These are phyloP conservation scores for Microdochium nivale DNA, from an alignment of 2,329 filamentous ascomycete species.

Conservation along the genomic window DNA sequence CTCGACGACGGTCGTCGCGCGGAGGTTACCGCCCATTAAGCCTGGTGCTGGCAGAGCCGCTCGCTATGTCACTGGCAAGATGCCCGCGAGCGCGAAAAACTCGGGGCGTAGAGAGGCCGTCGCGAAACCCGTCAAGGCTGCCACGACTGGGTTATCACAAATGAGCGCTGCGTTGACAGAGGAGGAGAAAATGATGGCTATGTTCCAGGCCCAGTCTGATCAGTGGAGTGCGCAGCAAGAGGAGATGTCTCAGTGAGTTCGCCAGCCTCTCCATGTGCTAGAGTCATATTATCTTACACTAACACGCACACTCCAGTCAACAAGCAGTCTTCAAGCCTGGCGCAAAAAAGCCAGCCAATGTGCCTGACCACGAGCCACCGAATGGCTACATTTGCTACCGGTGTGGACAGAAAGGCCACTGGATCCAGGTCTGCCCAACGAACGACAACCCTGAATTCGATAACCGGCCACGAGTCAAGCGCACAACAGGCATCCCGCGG, in stretches of 20 bases:
- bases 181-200: slow-evolving; percentile 86
- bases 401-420: slow-evolving; percentile 96
- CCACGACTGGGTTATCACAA: slow-evolving; percentile 49
- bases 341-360: slow-evolving; percentile 60
- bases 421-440: slow-evolving; percentile 97
- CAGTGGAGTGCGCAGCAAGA: slow-evolving; percentile 93
- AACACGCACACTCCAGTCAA: slow-evolving; percentile 36
- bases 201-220: slow-evolving; percentile 82
- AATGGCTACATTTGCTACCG: slow-evolving; percentile 94
- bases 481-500: slow-evolving; percentile 91
- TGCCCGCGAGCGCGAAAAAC: slow-evolving; percentile 82
- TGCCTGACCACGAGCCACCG: slow-evolving; percentile 88
- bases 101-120: slow-evolving; percentile 56
- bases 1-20: slow-evolving; percentile 86
- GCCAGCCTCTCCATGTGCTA: not conserved
- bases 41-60: slow-evolving; percentile 84
- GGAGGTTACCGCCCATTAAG: slow-evolving; percentile 74
- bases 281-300: not conserved
- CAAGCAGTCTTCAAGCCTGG: slow-evolving; percentile 53
- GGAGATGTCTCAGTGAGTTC: slow-evolving; percentile 71
- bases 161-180: slow-evolving; percentile 80
- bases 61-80: slow-evolving; percentile 92
- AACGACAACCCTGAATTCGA: slow-evolving; percentile 97
- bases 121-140: slow-evolving; percentile 51
- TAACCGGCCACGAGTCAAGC: slow-evolving; percentile 85